These are phyloP conservation scores for Phialophora verrucosa DNA, from an alignment of 2,329 filamentous ascomycete species.

Conservation along the genomic window DNA sequence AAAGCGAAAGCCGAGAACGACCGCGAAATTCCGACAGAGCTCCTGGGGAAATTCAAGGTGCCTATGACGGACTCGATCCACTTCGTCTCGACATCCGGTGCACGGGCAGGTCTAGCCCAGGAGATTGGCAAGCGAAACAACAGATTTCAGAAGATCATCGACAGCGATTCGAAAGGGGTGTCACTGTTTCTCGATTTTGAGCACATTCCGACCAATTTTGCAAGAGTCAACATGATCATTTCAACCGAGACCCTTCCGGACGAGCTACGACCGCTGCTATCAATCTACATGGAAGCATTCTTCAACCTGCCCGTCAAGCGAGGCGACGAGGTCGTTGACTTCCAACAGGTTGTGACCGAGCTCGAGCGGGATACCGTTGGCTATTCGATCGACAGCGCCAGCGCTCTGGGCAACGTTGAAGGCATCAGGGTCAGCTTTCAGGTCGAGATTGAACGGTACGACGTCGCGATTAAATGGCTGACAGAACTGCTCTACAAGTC, in stretches of 20 bases:
- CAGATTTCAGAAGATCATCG: conserved; percentile 74
- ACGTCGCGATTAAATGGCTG: conserved; percentile 80
- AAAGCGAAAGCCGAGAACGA: conserved; percentile 88
- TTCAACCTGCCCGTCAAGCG: conserved; percentile 87
- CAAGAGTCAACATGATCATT: conserved; percentile 79
- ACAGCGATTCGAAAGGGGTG: conserved; percentile 67
- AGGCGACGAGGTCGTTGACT: conserved; percentile 76
- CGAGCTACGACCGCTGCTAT: conserved; percentile 82
- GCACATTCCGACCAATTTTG: conserved; percentile 90
- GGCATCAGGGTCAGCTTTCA: conserved; percentile 82
- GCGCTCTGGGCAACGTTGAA: conserved; percentile 76
- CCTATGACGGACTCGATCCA: conserved; percentile 89
- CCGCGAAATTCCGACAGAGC: conserved; percentile 76
- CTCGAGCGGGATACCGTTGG: conserved; percentile 89
- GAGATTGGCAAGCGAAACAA: conserved; percentile 71
- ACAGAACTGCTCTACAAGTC: conserved; percentile 85
- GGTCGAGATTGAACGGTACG: conserved; percentile 86
- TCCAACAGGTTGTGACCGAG: conserved; percentile 89
- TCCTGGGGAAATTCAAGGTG: conserved; percentile 82
- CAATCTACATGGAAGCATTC: conserved; percentile 87
- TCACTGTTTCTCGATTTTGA: conserved; percentile 97
- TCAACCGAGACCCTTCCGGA: conserved; percentile 78
- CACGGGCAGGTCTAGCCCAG: conserved; percentile 78
- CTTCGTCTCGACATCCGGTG: conserved; percentile 87
- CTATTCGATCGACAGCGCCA: conserved; percentile 74